Evolutionary conservation across 2,329 filamentous ascomycete species (phyloP), one percentile per base, ranked within the genome.

Genomic region (Fonsecaea multimorphosa): DNA sequence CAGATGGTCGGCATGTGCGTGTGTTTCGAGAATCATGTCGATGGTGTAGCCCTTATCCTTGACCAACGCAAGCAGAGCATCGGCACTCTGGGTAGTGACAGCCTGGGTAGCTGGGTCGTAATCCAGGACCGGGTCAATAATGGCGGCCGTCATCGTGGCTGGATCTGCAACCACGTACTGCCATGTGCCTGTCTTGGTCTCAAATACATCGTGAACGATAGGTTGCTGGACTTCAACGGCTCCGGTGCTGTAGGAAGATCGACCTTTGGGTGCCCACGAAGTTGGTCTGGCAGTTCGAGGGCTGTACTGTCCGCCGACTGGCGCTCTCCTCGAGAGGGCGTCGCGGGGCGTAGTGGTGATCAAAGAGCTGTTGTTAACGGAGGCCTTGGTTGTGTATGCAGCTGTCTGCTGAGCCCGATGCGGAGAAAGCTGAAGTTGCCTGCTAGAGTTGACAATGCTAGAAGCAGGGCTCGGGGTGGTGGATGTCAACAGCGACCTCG

Each of bases 51-150:
- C 76, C 1, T 83, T 74, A 1, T 81, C 71, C 3, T 72, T 68
- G 6, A 86, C 73, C 0, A 84, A 27, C 0, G 76, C 68, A 0
- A 89, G 76, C 0, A 90, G 68, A 0, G 65, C 52, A 64, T 89
- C 85, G 1, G 87, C 87, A 0, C 83, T 77, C 0, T 70, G 54
- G 0, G 87, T 89, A 5, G 74, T 78, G 64, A 89, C 79, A 1
- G 61, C 72, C 44, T 78, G 75, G 1, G 74, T 79, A 11, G 73
- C 69, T 1, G 80, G 78, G 53, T 87, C 81, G 66, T 82, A 88
- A 73, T 89, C 82, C 2, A 89, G 72, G 0, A 90, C 87, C 0
- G 87, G 79, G 70, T 90, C 87, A 69, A 90, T 88, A 58, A 89
- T 85, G 63, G 81, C 83, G 1, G 86, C 84, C 0, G 71, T 72